Base-by-base conservation (phyloP, 2,329 filamentous ascomycete species). In the Capronia coronata region DNA sequence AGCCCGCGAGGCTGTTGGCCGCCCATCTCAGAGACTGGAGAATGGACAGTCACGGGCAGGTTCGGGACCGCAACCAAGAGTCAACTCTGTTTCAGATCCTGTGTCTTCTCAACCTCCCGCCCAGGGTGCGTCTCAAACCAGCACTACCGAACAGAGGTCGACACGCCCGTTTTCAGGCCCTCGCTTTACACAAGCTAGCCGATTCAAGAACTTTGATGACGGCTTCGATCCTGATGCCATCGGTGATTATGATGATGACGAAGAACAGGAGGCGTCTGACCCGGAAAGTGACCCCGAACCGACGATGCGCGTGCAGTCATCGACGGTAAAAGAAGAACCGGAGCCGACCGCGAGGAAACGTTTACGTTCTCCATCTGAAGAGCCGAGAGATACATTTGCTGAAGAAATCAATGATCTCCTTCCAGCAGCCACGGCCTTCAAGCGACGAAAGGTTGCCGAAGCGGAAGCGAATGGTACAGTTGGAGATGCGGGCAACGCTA, bases 121-220 rank as follows among this genome's bases (percentile, higher is more conserved):
- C 37, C 44, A 25, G 16, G 29, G 32, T 35, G 18, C 40, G 18
- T 47, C 51, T n/a, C 54, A 52, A 38, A 49, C 22, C n/a, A 49
- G 46, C n/a, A 43, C 14, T 23, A 34, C 39, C 16, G 49, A 49
- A 16, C 57, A 57, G 39, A 42, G 45, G 16, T 27, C 25, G 27
- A 65, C 68, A 23, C 63, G 68, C 4, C 61, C 60, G 4, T 64
- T 68, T 18, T 68, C 67, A 1, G 57, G 50, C 18, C 43, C 55
- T 32, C 48, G 53, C 16, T 49, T 56, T 18, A 49, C 50, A 13
- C 48, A 57, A 44, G 25, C 63, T 49, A 66, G 64, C 37, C 75
- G 82, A 1, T 93, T 95, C 67, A 86, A 82, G 38, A 82, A 84
- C 0, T 94, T 94, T 52, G 84, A 82, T 55, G 77, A 80, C 56